Percentiles rank a stretch among this genome's conserved stretches.
Evolutionary conservation across 305 asterid genomes (phyloP).

Genomic region (Petunia hybrid): DNA sequence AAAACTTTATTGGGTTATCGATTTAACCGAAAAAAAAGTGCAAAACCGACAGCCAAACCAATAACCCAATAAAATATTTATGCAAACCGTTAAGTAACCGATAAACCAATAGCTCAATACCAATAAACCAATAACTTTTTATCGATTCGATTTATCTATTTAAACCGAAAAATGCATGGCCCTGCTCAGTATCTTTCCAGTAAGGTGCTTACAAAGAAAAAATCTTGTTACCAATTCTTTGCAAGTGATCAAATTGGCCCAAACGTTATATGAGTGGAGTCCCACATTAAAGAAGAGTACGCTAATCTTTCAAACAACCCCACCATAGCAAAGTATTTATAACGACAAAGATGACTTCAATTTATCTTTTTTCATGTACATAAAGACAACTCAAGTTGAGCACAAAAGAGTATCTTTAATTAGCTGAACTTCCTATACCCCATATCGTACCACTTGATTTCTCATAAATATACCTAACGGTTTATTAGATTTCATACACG

Average conservation of each 20-base stretch:
- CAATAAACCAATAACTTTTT: too few species aligned
- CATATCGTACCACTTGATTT: not conserved
- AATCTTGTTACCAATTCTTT: conserved; percentile 3
- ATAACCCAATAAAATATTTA: too few species aligned
- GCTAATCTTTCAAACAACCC: conserved; percentile 24
- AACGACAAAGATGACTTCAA: conserved; percentile 19
- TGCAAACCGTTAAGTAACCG: too few species aligned
- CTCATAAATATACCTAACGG: not conserved
- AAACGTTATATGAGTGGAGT: not conserved
- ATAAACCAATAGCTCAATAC: too few species aligned
- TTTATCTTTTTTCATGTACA: not conserved
- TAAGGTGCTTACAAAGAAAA: not conserved
- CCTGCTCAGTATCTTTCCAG: not conserved
- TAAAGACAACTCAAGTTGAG: conserved; percentile 26
- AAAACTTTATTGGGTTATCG: too few species aligned
- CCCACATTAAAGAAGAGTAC: conserved; percentile 22
- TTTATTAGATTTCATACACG: not conserved
- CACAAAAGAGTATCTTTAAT: conserved; percentile 20
- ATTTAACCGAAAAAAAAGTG: too few species aligned
- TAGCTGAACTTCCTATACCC: not conserved
- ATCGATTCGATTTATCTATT: too few species aligned
- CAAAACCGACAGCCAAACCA: too few species aligned
- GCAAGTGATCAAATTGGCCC: conserved; percentile 21
- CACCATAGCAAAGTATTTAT: conserved; percentile 24
- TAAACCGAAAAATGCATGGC: not conserved